Conservation (phyloP, 371 early-diverging fungal species). For the Batkoa obscura region DNA sequence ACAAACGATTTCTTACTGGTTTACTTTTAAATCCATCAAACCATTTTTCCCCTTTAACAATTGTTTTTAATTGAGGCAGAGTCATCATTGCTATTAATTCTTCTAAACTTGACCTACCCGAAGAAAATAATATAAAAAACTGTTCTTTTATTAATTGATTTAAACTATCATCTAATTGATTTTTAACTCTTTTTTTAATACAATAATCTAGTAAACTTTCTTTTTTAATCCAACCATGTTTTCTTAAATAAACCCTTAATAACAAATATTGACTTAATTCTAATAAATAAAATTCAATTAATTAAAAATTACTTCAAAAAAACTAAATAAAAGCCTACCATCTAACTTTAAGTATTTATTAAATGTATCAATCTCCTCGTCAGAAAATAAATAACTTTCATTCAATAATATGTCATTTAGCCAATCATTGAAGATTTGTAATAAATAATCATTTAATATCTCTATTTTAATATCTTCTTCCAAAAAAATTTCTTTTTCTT, state of each 20-base stretch:
- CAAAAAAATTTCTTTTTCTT: too few relatives aligned
- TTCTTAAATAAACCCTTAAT: conserved; percentile 1
- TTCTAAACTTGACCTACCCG: too few relatives aligned
- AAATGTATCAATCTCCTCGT: conserved; percentile 1
- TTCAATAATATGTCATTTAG: neutral
- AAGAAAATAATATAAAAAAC: too few relatives aligned
- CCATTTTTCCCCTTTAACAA: neutral
- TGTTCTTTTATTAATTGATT: neutral
- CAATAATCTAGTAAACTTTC: neutral
- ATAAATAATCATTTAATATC: neutral
- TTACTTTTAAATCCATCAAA: neutral
- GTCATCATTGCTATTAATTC: too few relatives aligned
- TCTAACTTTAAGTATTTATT: neutral
- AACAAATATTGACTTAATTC: neutral
- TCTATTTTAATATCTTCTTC: too few relatives aligned
- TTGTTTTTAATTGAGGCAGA: neutral
- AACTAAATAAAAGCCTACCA: neutral
- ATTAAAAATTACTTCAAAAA: too few relatives aligned
- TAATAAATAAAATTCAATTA: neutral
- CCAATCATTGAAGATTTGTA: conserved; percentile 3
- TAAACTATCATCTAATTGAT: neutral
- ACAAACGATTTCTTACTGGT: neutral
- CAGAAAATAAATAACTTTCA: neutral
- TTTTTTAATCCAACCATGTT: neutral
- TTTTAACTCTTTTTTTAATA: neutral